Percentiles rank a stretch among this genome's conserved stretches.
phyloP scores from a whole-genome alignment of 169 alveolate genomes.

The Plasmodium blacklocki region DNA sequence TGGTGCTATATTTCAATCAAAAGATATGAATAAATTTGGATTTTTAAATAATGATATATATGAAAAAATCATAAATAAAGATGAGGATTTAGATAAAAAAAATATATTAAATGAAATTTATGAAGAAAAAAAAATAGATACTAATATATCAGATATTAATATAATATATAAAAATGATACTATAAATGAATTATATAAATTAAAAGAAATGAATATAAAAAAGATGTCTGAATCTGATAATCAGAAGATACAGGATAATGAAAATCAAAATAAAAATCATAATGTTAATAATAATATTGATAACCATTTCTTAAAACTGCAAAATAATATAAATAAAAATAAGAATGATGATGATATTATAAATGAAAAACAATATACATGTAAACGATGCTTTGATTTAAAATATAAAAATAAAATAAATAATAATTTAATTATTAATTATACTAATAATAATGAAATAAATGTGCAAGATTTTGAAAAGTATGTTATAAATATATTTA shows the following conservation, averaged over 20 bases:
- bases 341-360: not conserved
- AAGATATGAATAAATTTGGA: conserved; percentile 41
- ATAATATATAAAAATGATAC: not conserved
- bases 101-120: conserved; percentile 41
- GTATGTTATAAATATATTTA: conserved; percentile 75
- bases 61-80: conserved; percentile 36
- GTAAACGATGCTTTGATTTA: conserved; percentile 71
- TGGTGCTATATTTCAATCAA: conserved; percentile 80
- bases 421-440: conserved; percentile 52
- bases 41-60: conserved; percentile 47
- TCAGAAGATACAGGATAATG: not conserved
- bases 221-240: not conserved
- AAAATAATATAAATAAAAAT: too few relatives aligned
- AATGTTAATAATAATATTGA: not conserved
- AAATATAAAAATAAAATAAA: conserved; percentile 56
- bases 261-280: not conserved
- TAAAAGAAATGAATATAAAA: conserved; percentile 1
- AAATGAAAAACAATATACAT: conserved; percentile 21
- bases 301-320: not conserved
- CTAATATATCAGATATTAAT: not conserved
- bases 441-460: conserved; percentile 65
- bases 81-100: conserved; percentile 26
- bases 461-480: conserved; percentile 76
- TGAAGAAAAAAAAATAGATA: not conserved
- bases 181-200: not conserved